These are phyloP conservation scores for Chlamydomonas eustigma DNA, from an alignment of 139 green algal genomes.

Conservation along the genomic window DNA sequence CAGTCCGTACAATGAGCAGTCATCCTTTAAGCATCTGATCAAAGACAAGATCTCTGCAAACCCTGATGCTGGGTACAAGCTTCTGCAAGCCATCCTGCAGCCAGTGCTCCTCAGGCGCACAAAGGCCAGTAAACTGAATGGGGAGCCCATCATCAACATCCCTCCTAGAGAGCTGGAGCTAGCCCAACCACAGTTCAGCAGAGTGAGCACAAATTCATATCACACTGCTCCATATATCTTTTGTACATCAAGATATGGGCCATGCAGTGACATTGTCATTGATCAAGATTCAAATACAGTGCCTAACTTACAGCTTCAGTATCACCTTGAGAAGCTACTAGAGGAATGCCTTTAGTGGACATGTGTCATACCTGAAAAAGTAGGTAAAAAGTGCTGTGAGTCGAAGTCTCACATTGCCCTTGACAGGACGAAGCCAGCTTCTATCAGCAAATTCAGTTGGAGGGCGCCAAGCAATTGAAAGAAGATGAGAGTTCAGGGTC, in stretches of 20 bases:
- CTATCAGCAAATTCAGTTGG: slow-evolving; percentile 21
- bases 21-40: slow-evolving; percentile 60
- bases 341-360: too few relatives aligned
- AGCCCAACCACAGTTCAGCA: slow-evolving; percentile 44
- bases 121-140: slow-evolving; percentile 68
- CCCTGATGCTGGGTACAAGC: slow-evolving; percentile 40
- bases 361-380: too few relatives aligned
- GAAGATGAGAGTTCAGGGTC: background rate
- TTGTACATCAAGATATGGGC: too few relatives aligned
- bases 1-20: slow-evolving; percentile 38
- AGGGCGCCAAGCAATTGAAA: slow-evolving; percentile 16
- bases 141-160: slow-evolving; percentile 69
- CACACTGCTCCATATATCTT: too few relatives aligned
- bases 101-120: slow-evolving; percentile 75
- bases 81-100: slow-evolving; percentile 55
- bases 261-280: too few relatives aligned
- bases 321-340: too few relatives aligned
- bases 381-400: too few relatives aligned
- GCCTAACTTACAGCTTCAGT: too few relatives aligned
- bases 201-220: too few relatives aligned
- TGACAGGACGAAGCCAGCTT: background rate
- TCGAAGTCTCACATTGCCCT: too few relatives aligned
- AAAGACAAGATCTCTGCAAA: slow-evolving; percentile 37
- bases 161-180: slow-evolving; percentile 49
- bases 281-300: too few relatives aligned